A percentile compares a stretch with the other conserved stretches of the same genome.
These are phyloP conservation scores for Knoxdaviesia proteae DNA, from an alignment of 2,329 filamentous ascomycete genomes.

Conservation along the genomic window DNA sequence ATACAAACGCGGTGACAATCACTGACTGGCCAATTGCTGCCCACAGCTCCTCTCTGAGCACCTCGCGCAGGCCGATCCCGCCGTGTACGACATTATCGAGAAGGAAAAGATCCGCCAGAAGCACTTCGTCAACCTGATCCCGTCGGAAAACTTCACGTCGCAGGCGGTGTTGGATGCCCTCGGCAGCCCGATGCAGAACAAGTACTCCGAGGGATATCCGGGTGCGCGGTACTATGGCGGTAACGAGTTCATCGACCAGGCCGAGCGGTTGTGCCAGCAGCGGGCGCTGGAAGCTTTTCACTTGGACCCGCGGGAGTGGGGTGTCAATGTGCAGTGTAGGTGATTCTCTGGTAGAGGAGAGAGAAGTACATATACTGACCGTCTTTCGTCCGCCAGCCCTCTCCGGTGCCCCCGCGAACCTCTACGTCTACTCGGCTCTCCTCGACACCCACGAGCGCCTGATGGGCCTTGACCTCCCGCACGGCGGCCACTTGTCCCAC, in stretches of 20 bases:
- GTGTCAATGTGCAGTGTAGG: constrained; percentile 83
- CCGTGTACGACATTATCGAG: constrained; percentile 74
- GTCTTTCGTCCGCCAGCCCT: constrained; percentile 33
- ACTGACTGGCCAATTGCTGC: constrained; percentile 2
- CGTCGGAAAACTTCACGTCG: constrained; percentile 89
- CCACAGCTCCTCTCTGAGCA: constrained; percentile 55
- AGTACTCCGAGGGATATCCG: constrained; percentile 96
- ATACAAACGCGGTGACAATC: no score
- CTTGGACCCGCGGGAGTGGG: constrained; percentile 71
- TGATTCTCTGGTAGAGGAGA: constrained; percentile 3
- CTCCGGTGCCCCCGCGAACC: constrained; percentile 54
- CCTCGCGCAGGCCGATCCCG: constrained; percentile 68
- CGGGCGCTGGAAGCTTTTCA: constrained; percentile 76
- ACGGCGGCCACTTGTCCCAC: constrained; percentile 89
- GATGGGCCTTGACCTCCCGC: constrained; percentile 91
- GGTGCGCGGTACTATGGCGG: constrained; percentile 92
- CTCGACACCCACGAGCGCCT: constrained; percentile 84
- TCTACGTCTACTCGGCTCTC: constrained; percentile 88
- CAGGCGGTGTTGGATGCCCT: constrained; percentile 81
- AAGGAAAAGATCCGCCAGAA: constrained; percentile 94
- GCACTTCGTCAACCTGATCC: constrained; percentile 95
- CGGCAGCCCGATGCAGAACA: constrained; percentile 93
- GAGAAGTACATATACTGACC: constrained; percentile 2
- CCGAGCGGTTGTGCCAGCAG: constrained; percentile 76
- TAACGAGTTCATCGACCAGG: constrained; percentile 86